Base-by-base conservation (phyloP, 805 yeast genomes). In the Hanseniaspora clermontiae region DNA sequence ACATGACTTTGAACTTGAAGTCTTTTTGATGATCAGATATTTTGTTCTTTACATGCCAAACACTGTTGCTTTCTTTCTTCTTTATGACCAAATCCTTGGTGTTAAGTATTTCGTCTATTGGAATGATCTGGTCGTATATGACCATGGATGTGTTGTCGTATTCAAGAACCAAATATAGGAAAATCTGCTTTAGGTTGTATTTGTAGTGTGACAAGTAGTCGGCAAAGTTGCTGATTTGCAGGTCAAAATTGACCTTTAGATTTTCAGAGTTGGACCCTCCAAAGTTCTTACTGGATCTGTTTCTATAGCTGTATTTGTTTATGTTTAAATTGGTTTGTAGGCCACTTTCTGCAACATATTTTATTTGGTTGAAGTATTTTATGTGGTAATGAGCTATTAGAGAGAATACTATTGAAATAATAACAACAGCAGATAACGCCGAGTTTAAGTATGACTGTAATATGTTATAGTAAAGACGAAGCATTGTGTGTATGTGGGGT, bases 241-340 rank as follows among this genome's bases (percentile, higher is more conserved):
- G 38, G 47, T 52, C 56, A 37, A 52, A 52, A 9, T 32, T 12
- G 3, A 52, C 20, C 32, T 39, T 52, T 5, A 52, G 6, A 34
- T 52, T 52, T 38, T 52, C 56, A 12, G 47, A 45, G 32, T 52
- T 38, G n/a, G 48, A 37, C 1, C 56, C 56, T 3, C 56, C 56
- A 52, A 52, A 52, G 31, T 52, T 45, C n/a, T 29, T 38, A 20
- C 56, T 46, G n/a, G 32, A 45, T 52, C 50, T 52, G 14, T 14
- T 38, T 31, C 47, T 52, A 19, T 52, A 52, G 32, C 32, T 48
- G 27, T 42, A 42, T 15, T 45, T 52, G 17, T 29, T 46, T 29
- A 52, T 46, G 17, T 10, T 42, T n/a, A 52, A 32, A n/a, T 36
- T 29, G 7, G 56, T 52, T 17, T 37, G 34, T 8, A 51, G 14